Percentiles rank a stretch among this genome's conserved stretches.
Conservation (phyloP, 345 rosid genomes). For the Dipteronia sinensis region DNA sequence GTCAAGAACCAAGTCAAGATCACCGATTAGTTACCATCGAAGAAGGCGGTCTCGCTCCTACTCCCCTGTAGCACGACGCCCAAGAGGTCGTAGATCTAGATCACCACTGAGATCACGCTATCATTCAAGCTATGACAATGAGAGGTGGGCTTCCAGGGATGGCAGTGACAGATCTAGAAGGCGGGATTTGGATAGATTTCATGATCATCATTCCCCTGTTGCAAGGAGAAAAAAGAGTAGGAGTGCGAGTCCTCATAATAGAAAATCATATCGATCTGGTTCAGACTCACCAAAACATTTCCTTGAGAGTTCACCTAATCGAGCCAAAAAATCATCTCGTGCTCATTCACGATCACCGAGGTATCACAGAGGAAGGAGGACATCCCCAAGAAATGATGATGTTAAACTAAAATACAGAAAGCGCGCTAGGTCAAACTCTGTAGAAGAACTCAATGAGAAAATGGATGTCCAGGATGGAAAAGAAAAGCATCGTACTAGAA, state of each 20-base stretch:
- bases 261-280: conserved; percentile 53
- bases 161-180: conserved; percentile 51
- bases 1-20: conserved; percentile 75
- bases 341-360: conserved; percentile 68
- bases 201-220: conserved; percentile 51
- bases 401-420: conserved; percentile 43
- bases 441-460: conserved; percentile 46
- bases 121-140: conserved; percentile 60
- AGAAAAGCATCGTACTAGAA: conserved; percentile 38
- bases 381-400: conserved; percentile 54
- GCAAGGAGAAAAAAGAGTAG: conserved; percentile 74
- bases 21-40: conserved; percentile 67
- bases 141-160: conserved; percentile 60
- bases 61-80: conserved; percentile 62
- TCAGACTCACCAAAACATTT: conserved; percentile 58
- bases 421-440: conserved; percentile 62
- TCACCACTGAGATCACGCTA: conserved; percentile 64
- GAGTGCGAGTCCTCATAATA: conserved; percentile 66
- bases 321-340: conserved; percentile 47
- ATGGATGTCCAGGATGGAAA: conserved; percentile 43
- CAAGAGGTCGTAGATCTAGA: conserved; percentile 67
- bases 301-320: conserved; percentile 55
- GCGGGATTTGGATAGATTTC: conserved; percentile 54
- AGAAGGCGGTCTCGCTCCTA: conserved; percentile 69
- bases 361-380: conserved; percentile 48